A percentile compares a stretch with the other conserved stretches of the same genome.
phyloP scores from a whole-genome alignment of 1,284 basidiomycete species.

The Lentinula novae-zelandiae region DNA sequence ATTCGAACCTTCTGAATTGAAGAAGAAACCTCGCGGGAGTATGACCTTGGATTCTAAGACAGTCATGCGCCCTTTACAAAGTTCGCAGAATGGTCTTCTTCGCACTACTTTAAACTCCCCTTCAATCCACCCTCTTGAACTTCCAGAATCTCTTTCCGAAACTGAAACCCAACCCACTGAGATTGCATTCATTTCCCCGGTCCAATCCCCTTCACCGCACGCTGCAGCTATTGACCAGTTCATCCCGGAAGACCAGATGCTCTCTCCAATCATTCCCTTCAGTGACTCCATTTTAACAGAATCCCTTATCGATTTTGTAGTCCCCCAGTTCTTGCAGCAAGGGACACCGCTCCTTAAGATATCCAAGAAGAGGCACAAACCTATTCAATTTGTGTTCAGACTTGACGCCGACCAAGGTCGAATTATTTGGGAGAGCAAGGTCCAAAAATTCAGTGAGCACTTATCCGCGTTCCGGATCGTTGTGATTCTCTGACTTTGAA shows the following conservation, averaged over 20 bases:
- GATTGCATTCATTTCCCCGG: not conserved
- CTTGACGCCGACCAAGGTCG: slow-evolving; percentile 78
- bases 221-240: not conserved
- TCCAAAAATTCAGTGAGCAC: slow-evolving; percentile 67
- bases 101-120: not conserved
- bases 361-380: slow-evolving; percentile 78
- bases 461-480: not conserved
- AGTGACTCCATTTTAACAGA: not conserved
- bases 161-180: not conserved
- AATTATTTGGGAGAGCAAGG: slow-evolving; percentile 84
- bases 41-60: not conserved
- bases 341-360: slow-evolving; percentile 74
- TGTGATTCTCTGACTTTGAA: slow-evolving; percentile 2
- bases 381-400: slow-evolving; percentile 56
- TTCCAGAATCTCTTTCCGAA: not conserved
- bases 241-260: not conserved
- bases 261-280: not conserved
- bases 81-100: not conserved
- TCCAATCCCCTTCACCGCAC: not conserved
- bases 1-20: not conserved
- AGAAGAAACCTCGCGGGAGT: not conserved
- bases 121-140: not conserved
- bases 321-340: slow-evolving; percentile 8
- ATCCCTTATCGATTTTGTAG: not conserved
- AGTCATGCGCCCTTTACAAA: not conserved